These are phyloP conservation scores for Penicillium griseofulvum DNA, from an alignment of 2,329 filamentous ascomycete species.

Conservation along the genomic window DNA sequence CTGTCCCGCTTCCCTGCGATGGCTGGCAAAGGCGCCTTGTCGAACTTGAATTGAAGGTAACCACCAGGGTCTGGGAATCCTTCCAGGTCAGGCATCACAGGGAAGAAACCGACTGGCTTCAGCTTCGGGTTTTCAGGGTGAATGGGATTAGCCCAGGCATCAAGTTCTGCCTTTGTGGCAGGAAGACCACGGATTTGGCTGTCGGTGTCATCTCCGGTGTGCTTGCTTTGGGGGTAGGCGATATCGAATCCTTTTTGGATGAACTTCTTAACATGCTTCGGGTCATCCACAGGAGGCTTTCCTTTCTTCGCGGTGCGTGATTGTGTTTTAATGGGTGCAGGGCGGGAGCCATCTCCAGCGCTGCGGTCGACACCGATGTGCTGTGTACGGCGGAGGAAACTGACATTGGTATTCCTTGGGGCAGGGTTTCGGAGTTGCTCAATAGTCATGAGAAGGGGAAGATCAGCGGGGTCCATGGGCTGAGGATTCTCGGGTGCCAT, in stretches of 20 bases:
- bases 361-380: constrained; percentile 63
- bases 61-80: constrained; percentile 58
- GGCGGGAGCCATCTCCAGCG: constrained; percentile 33
- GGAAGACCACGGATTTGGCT: constrained; percentile 54
- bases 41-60: constrained; percentile 62
- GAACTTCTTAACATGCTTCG: constrained; percentile 59
- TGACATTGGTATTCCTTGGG: constrained; percentile 72
- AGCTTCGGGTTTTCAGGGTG: constrained; percentile 59
- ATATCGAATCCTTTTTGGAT: constrained; percentile 64
- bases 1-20: constrained; percentile 53
- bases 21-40: constrained; percentile 55
- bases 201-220: constrained; percentile 55
- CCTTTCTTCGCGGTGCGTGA: constrained; percentile 29
- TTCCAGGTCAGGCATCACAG: constrained; percentile 60
- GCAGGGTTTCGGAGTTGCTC: constrained; percentile 82
- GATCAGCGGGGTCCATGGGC: constrained; percentile 76
- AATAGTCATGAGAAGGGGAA: constrained; percentile 76
- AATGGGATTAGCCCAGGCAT: constrained; percentile 59
- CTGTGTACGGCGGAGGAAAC: constrained; percentile 92
- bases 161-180: constrained; percentile 53
- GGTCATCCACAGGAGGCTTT: constrained; percentile 53
- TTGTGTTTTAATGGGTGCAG: constrained; percentile 26
- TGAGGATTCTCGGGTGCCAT: constrained; percentile 72
- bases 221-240: constrained; percentile 60
- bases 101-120: constrained; percentile 59